phyloP scores from a whole-genome alignment of 345 rosid genomes.

The Eucalyptus pauciflora region DNA sequence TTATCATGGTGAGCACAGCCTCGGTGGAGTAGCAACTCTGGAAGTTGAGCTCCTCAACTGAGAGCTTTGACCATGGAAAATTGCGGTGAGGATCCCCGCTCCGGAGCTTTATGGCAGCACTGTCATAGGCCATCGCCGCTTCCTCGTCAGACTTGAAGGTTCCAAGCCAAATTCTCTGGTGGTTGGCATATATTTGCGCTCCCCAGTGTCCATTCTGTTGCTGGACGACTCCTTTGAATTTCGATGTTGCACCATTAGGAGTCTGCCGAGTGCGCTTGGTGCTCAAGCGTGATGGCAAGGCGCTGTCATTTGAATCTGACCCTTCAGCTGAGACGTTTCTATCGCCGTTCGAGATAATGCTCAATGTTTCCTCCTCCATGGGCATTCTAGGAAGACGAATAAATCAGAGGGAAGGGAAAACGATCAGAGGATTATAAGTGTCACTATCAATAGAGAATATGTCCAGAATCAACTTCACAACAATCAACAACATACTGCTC shows the following conservation, averaged over 20 bases:
- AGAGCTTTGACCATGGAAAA: conserved; percentile 14
- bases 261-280: conserved; percentile 1
- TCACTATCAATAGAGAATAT: neutral
- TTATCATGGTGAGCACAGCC: conserved; percentile 36
- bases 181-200: conserved; percentile 47
- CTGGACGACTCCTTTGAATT: conserved; percentile 51
- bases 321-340: neutral
- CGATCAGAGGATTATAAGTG: neutral
- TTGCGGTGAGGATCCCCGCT: conserved; percentile 29
- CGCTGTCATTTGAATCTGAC: conserved; percentile 25
- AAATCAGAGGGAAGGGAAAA: neutral
- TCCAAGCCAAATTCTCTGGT: conserved; percentile 59
- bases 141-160: conserved; percentile 48
- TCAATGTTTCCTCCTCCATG: conserved; percentile 8
- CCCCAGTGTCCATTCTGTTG: conserved; percentile 67
- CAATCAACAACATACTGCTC: neutral
- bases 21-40: conserved; percentile 26
- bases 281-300: neutral
- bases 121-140: conserved; percentile 66
- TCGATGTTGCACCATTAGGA: neutral
- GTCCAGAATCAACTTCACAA: neutral
- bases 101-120: conserved; percentile 46
- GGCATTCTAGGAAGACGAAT: neutral
- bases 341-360: conserved; percentile 7
- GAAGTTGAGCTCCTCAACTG: conserved; percentile 24